Conservation (phyloP, 1,284 basidiomycete species). For the Ganoderma resinaceum region DNA sequence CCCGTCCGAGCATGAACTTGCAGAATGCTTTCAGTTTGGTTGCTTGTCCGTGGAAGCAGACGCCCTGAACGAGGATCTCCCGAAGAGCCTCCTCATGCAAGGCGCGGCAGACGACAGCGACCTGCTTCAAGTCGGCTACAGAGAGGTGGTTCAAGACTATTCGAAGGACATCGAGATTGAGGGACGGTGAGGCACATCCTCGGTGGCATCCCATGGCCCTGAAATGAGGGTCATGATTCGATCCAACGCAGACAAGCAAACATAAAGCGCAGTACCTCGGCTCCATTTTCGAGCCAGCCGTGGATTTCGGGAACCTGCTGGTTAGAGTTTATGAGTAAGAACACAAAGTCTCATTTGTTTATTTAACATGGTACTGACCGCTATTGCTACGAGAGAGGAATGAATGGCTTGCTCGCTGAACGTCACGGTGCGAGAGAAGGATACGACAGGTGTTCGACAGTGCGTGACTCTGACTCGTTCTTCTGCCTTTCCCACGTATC, state of each 20-base stretch:
- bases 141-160: slow-evolving; percentile 10
- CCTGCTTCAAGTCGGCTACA: slow-evolving; percentile 1
- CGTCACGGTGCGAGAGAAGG: too few relatives aligned
- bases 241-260: background rate
- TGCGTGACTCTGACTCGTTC: too few relatives aligned
- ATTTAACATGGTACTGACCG: too few relatives aligned
- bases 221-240: background rate
- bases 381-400: too few relatives aligned
- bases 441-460: too few relatives aligned
- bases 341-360: too few relatives aligned
- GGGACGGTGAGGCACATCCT: background rate
- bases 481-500: too few relatives aligned
- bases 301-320: too few relatives aligned
- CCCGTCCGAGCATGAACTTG: background rate
- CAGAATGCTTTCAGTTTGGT: slow-evolving; percentile 10
- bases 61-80: slow-evolving; percentile 15
- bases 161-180: slow-evolving; percentile 17
- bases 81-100: slow-evolving; percentile 13
- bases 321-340: too few relatives aligned
- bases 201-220: background rate
- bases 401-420: too few relatives aligned
- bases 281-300: background rate
- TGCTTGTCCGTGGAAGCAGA: background rate
- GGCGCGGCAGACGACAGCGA: slow-evolving; percentile 1
- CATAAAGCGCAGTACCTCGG: background rate